These are phyloP conservation scores for Aspergillus costaricaensis DNA, from an alignment of 2,329 filamentous ascomycete species.

Conservation along the genomic window DNA sequence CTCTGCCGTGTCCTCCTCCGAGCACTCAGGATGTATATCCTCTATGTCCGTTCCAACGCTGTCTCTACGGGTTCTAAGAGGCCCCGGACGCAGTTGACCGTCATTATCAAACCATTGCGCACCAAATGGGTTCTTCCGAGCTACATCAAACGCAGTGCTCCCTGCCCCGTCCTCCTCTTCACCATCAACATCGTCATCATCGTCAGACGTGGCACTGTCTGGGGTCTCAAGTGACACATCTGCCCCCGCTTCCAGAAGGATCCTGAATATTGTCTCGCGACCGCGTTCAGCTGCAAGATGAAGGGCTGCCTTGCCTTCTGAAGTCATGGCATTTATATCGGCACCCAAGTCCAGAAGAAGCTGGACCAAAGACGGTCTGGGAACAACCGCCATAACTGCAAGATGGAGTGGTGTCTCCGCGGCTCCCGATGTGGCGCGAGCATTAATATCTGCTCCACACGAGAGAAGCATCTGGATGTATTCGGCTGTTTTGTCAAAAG, in stretches of 20 bases:
- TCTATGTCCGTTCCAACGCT: conserved; percentile 25
- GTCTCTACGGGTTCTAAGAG: conserved; percentile 10
- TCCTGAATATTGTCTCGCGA: conserved; percentile 26
- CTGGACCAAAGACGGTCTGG: conserved; percentile 20
- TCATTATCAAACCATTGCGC: conserved; percentile 25
- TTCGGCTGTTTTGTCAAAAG: conserved; percentile 23
- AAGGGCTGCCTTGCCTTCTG: conserved; percentile 27
- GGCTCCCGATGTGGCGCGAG: conserved; percentile 1
- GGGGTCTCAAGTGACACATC: conserved; percentile 25
- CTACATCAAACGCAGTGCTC: conserved; percentile 27
- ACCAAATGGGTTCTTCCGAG: conserved; percentile 27
- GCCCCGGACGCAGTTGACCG: conserved; percentile 19
- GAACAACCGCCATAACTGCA: conserved; percentile 22
- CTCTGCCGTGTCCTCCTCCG: conserved; percentile 22
- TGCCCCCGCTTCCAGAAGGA: conserved; percentile 28
- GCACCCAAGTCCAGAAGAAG: conserved; percentile 29
- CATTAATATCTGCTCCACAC: conserved; percentile 29
- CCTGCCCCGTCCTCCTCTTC: conserved; percentile 10
- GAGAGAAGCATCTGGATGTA: conserved; percentile 27
- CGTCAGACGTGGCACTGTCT: conserved; percentile 9
- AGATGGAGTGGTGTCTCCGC: conserved; percentile 33
- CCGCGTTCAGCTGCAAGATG: conserved; percentile 32
- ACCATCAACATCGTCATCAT: conserved; percentile 7
- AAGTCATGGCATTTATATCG: conserved; percentile 18
- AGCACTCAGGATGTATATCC: conserved; percentile 18